These are phyloP conservation scores for Raphanus hybrid DNA, from an alignment of 441 rosid species.

Conservation along the genomic window DNA sequence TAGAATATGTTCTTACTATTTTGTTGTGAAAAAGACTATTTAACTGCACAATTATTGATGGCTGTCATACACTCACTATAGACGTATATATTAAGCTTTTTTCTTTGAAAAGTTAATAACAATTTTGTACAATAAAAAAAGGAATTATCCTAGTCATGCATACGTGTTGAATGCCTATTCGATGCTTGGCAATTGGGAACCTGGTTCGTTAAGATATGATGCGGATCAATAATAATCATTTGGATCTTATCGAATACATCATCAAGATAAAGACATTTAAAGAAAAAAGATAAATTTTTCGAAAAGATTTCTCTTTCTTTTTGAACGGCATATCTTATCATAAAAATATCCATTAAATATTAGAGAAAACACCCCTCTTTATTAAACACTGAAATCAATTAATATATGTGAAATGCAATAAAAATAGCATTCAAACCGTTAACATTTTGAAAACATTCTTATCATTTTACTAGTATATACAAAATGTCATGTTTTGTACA, in stretches of 20 bases:
- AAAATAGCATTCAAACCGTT: neutral
- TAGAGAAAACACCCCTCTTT: neutral
- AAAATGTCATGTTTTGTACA: conserved; percentile 30
- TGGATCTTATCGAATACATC: conserved; percentile 25
- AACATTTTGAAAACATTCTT: neutral
- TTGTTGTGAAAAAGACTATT: conserved; percentile 21
- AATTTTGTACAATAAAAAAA: neutral
- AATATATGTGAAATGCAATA: neutral
- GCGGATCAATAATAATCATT: conserved; percentile 11
- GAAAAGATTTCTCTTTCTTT: neutral
- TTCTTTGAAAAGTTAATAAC: neutral
- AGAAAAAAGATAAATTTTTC: neutral
- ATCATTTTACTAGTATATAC: conserved; percentile 6
- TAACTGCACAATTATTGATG: conserved; percentile 33
- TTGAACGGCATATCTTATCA: neutral
- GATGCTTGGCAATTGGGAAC: conserved; percentile 24
- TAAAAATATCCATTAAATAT: neutral
- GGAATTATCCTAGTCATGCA: neutral
- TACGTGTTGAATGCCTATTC: conserved; percentile 30
- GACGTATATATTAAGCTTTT: neutral
- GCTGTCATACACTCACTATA: conserved; percentile 6
- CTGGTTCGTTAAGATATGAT: conserved; percentile 33
- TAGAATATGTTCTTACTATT: neutral
- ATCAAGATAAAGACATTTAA: conserved; percentile 33
- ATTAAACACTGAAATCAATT: neutral